These are phyloP conservation scores for Sclerospora graminicola DNA, from an alignment of 352 stramenopile genomes.

Conservation along the genomic window DNA sequence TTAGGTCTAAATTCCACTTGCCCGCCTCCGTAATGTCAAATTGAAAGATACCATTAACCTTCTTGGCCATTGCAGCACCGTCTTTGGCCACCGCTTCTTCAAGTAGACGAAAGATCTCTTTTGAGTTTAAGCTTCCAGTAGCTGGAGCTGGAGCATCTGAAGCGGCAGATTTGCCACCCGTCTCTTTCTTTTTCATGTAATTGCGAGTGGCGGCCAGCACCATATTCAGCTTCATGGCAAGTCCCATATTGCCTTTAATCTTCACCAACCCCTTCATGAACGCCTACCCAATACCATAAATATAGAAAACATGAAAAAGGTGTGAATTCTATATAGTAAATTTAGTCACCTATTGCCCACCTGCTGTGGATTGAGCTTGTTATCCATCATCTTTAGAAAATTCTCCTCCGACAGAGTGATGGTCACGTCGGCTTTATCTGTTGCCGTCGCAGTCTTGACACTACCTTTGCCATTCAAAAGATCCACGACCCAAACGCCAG, in stretches of 20 bases:
- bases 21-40: conserved; percentile 64
- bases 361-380: conserved; percentile 88
- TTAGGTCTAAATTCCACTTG: conserved; percentile 75
- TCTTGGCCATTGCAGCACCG: conserved; percentile 47
- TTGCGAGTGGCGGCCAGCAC: conserved; percentile 78
- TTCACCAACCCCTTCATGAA: conserved; percentile 93
- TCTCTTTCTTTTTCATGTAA: conserved; percentile 64
- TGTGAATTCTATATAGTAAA: too few species aligned
- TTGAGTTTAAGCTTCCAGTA: conserved; percentile 38
- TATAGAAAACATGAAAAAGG: too few species aligned
- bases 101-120: conserved; percentile 59
- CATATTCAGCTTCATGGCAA: conserved; percentile 91
- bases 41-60: conserved; percentile 76
- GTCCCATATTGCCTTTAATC: conserved; percentile 92
- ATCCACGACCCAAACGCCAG: conserved; percentile 65
- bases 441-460: conserved; percentile 30
- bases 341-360: neutral
- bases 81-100: conserved; percentile 48
- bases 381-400: conserved; percentile 70
- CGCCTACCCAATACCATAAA: conserved; percentile 25
- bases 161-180: conserved; percentile 8
- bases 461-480: conserved; percentile 68
- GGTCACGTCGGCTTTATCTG: conserved; percentile 64
- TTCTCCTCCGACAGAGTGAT: conserved; percentile 68
- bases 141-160: conserved; percentile 2